These are phyloP conservation scores for Yamadazyma friedrichii DNA, from an alignment of 1,139 yeast species.

Conservation along the genomic window DNA sequence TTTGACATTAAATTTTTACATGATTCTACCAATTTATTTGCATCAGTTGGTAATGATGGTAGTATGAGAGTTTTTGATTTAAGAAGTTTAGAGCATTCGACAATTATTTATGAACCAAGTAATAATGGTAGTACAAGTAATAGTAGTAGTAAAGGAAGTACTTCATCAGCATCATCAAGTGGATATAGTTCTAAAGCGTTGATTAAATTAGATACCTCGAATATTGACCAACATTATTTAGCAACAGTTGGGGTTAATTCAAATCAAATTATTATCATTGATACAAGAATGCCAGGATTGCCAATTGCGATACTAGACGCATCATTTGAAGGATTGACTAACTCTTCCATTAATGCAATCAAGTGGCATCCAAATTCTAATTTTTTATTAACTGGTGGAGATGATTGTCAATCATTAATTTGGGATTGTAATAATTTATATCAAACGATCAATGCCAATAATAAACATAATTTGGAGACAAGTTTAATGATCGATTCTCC, in stretches of 20 bases:
- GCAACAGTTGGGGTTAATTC: constrained; percentile 81
- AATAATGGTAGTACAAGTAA: constrained; percentile 38
- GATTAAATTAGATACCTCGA: constrained; percentile 73
- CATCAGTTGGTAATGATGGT: constrained; percentile 95
- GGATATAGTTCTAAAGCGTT: constrained; percentile 54
- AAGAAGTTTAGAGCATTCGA: constrained; percentile 86
- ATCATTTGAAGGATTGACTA: constrained; percentile 50
- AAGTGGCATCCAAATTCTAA: constrained; percentile 83
- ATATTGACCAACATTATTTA: constrained; percentile 71
- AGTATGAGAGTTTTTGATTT: constrained; percentile 90
- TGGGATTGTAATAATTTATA: constrained; percentile 65
- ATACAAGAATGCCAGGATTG: constrained; percentile 84
- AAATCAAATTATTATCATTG: constrained; percentile 66
- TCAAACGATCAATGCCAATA: constrained; percentile 7
- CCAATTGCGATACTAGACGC: constrained; percentile 72
- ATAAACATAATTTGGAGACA: constrained; percentile 4
- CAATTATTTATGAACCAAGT: constrained; percentile 78
- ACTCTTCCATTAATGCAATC: constrained; percentile 65
- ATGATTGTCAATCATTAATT: constrained; percentile 84
- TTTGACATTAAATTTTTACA: constrained; percentile 86
- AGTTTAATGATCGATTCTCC: constrained; percentile 32
- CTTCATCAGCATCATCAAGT: constrained; percentile 2
- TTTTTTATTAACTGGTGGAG: constrained; percentile 72
- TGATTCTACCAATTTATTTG: constrained; percentile 75
- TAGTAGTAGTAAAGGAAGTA: constrained; percentile 6